Evolutionary conservation across 2,329 filamentous ascomycete species (phyloP).

Genomic region (Onygenales sp.): DNA sequence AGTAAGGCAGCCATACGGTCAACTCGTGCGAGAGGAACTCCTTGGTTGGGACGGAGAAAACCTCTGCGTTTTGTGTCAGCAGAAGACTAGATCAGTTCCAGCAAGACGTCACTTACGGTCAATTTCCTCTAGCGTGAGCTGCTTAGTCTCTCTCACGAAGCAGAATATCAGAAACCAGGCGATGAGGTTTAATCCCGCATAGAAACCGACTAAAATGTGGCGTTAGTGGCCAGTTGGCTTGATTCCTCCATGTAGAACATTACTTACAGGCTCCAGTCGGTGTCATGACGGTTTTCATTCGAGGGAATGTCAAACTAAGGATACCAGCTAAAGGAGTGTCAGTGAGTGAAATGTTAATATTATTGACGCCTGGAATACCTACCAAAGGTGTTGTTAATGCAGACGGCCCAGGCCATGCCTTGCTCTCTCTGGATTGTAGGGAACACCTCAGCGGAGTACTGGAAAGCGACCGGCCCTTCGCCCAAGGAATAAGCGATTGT

Average conservation of each 20-base stretch:
- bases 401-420: slow-evolving; percentile 32
- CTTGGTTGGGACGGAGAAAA: slow-evolving; percentile 27
- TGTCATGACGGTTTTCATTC: slow-evolving; percentile 27
- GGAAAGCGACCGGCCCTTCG: slow-evolving; percentile 27
- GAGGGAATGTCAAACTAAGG: slow-evolving; percentile 19
- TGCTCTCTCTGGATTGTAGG: slow-evolving; percentile 29
- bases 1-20: slow-evolving; percentile 31
- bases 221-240: slow-evolving; percentile 29
- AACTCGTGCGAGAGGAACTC: slow-evolving; percentile 30
- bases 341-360: neutral
- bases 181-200: slow-evolving; percentile 38
- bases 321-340: slow-evolving; percentile 17
- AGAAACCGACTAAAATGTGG: slow-evolving; percentile 36
- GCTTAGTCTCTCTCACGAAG: slow-evolving; percentile 23
- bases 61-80: slow-evolving; percentile 7
- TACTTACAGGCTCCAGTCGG: neutral
- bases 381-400: slow-evolving; percentile 37
- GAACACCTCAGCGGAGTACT: slow-evolving; percentile 20
- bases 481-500: slow-evolving; percentile 27
- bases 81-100: neutral
- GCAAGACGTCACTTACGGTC: slow-evolving; percentile 19
- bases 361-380: slow-evolving; percentile 1
- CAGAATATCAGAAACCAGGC: slow-evolving; percentile 40
- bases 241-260: neutral
- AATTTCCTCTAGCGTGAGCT: slow-evolving; percentile 17